Evolutionary conservation across 2,329 filamentous ascomycete genomes (phyloP).

Genomic region (Fusarium proliferatum): DNA sequence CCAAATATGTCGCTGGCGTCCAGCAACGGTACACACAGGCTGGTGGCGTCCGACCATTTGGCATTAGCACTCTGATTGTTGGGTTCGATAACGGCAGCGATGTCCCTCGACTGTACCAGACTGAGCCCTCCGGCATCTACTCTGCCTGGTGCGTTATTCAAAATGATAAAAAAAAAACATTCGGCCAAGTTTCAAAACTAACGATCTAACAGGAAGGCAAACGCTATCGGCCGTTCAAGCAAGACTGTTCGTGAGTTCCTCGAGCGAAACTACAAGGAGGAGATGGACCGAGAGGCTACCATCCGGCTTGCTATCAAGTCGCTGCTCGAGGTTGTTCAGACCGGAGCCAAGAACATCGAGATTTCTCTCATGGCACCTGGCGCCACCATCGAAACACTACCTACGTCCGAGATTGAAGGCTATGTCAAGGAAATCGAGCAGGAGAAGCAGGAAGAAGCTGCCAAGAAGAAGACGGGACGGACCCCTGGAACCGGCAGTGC

Average conservation of each 20-base stretch:
- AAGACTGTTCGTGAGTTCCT: conserved; percentile 99
- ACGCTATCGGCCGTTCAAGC: conserved; percentile 96
- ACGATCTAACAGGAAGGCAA: conserved; percentile 83
- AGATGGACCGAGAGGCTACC: conserved; percentile 95
- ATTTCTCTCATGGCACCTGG: conserved; percentile 98
- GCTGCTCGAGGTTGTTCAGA: conserved; percentile 96
- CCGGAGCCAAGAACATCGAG: conserved; percentile 99
- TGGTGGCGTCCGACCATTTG: conserved; percentile 97
- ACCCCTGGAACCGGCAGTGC: conserved; percentile 76
- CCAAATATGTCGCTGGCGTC: conserved; percentile 97
- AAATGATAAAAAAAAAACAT: not conserved
- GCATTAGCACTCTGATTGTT: conserved; percentile 96
- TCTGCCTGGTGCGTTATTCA: conserved; percentile 83
- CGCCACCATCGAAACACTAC: conserved; percentile 91
- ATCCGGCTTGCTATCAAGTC: conserved; percentile 99
- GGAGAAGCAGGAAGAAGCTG: conserved; percentile 98
- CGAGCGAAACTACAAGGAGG: conserved; percentile 98
- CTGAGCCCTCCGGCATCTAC: conserved; percentile 99
- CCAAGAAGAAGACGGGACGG: conserved; percentile 91
- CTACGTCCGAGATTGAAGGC: conserved; percentile 93
- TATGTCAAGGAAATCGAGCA: conserved; percentile 99
- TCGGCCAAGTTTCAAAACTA: not conserved
- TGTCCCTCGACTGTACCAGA: conserved; percentile 93
- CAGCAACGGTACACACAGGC: conserved; percentile 99
- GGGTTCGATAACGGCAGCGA: conserved; percentile 97